A percentile compares a stretch with the other conserved stretches of the same genome.
Conservation (phyloP, 164 flowering plant species). For the Pachysandra terminalis region DNA sequence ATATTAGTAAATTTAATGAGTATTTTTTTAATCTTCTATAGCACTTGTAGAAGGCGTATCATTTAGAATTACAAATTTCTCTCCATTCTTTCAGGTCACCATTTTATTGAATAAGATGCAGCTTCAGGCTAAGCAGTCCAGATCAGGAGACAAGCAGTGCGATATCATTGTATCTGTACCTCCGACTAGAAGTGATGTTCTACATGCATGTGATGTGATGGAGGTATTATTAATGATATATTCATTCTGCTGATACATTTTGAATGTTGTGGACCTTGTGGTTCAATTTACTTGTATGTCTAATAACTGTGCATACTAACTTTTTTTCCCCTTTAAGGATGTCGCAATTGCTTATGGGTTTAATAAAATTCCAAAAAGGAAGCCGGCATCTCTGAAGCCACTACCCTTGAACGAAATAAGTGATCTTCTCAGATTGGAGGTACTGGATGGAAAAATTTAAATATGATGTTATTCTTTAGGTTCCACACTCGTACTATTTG, state of each 20-base stretch:
- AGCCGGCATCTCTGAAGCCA: conserved; percentile 55
- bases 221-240: conserved; percentile 51
- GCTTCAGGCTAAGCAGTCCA: conserved; percentile 49
- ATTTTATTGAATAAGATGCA: conserved; percentile 81
- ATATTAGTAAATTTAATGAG: not conserved
- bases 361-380: conserved; percentile 64
- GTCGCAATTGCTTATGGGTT: conserved; percentile 87
- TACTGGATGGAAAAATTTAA: conserved; percentile 17
- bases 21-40: not conserved
- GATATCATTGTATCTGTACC: conserved; percentile 67
- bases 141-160: conserved; percentile 33
- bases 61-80: not conserved
- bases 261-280: not conserved
- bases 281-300: not conserved
- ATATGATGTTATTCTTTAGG: not conserved
- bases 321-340: conserved; percentile 42
- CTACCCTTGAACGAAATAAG: conserved; percentile 63
- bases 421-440: conserved; percentile 83
- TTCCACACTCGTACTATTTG: not conserved
- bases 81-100: conserved; percentile 39
- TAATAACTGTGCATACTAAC: not conserved
- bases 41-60: not conserved
- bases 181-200: conserved; percentile 94
- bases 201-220: conserved; percentile 97
- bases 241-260: not conserved